These are phyloP conservation scores for Oryza punctata DNA, from an alignment of 176 grass and related monocot genomes.

Conservation along the genomic window DNA sequence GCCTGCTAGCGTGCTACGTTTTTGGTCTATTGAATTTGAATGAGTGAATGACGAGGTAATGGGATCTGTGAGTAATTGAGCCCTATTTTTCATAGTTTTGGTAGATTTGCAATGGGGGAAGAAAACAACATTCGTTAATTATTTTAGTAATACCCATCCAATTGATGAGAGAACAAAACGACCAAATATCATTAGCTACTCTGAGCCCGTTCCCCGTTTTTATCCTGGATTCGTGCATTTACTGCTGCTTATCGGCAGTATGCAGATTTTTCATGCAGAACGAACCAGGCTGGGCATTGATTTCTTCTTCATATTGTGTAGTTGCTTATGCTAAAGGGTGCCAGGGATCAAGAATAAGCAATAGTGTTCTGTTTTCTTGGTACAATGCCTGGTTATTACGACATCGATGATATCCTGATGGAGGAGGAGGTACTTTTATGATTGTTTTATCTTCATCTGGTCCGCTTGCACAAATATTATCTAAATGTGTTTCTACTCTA, in stretches of 20 bases:
- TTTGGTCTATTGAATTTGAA: too few species aligned
- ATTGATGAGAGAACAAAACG: too few species aligned
- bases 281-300: not conserved
- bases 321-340: not conserved
- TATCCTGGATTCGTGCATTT: not conserved
- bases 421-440: slow-evolving; percentile 64
- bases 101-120: too few species aligned
- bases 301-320: not conserved
- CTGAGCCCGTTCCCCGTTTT: too few species aligned
- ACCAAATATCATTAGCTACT: too few species aligned
- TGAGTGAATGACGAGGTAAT: too few species aligned
- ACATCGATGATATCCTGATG: slow-evolving; percentile 83
- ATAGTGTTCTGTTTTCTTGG: not conserved
- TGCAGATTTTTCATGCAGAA: not conserved
- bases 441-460: not conserved
- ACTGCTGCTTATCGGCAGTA: not conserved
- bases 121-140: too few species aligned
- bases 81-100: too few species aligned
- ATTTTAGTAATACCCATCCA: too few species aligned
- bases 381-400: slow-evolving; percentile 68
- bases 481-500: not conserved
- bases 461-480: not conserved
- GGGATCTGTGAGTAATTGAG: too few species aligned
- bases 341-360: not conserved
- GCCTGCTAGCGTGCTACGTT: too few species aligned